Conservation (phyloP, 108 stramenopile species). For the Nannochloropsis oceanica region DNA sequence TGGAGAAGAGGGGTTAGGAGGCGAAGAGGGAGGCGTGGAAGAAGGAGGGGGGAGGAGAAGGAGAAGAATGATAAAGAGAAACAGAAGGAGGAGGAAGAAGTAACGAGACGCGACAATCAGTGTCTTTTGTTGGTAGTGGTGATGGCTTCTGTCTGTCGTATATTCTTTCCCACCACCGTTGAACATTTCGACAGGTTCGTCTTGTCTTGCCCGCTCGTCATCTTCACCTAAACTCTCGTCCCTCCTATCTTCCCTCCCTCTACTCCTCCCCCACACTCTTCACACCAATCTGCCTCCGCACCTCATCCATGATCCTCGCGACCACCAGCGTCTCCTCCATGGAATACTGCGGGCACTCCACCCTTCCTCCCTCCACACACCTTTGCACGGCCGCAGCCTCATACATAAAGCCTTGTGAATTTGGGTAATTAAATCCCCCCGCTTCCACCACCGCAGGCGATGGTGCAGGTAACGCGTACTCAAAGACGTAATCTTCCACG, state of each 20-base stretch:
- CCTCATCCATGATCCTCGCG: neutral
- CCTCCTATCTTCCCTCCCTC: neutral
- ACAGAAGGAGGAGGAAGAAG: no score
- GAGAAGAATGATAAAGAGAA: no score
- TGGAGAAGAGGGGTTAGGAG: no score
- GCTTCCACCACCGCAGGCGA: slow-evolving; percentile 27
- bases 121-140: no score
- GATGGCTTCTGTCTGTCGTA: no score
- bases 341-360: slow-evolving; percentile 52
- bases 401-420: slow-evolving; percentile 55
- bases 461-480: slow-evolving; percentile 24
- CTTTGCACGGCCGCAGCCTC: slow-evolving; percentile 63
- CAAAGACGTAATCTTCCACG: slow-evolving; percentile 1
- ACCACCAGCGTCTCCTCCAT: slow-evolving; percentile 29
- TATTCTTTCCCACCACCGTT: no score
- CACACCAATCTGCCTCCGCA: neutral
- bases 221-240: no score
- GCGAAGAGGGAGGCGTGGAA: no score
- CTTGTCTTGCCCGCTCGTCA: no score
- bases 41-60: no score
- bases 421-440: slow-evolving; percentile 61
- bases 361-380: slow-evolving; percentile 54
- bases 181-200: no score
- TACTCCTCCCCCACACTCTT: neutral
- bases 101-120: no score